These are phyloP conservation scores for Cordyceps farinosa DNA, from an alignment of 2,329 filamentous ascomycete species.

Conservation along the genomic window DNA sequence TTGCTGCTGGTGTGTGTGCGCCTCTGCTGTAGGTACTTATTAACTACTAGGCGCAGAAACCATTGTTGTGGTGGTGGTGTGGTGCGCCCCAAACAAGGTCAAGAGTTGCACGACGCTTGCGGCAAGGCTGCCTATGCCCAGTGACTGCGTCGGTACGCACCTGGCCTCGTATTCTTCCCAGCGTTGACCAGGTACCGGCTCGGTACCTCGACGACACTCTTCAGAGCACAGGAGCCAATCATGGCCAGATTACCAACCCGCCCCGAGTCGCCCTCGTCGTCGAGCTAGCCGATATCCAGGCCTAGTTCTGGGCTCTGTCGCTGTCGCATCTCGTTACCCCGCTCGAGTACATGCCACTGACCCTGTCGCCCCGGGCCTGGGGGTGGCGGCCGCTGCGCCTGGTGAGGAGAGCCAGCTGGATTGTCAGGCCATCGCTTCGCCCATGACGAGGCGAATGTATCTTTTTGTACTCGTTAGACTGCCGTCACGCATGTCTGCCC, in stretches of 20 bases:
- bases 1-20: neutral
- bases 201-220: neutral
- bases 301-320: too few relatives aligned
- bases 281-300: neutral
- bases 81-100: conserved; percentile 2
- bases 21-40: neutral
- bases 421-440: conserved; percentile 2
- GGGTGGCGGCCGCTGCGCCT: neutral
- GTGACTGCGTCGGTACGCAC: conserved; percentile 2
- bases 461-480: conserved; percentile 3
- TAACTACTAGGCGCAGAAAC: neutral
- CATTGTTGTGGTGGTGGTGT: neutral
- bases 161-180: neutral
- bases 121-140: neutral
- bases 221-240: neutral
- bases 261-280: neutral
- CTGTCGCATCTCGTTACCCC: conserved; percentile 8
- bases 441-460: neutral
- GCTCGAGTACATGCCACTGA: conserved; percentile 7
- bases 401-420: neutral
- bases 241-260: neutral
- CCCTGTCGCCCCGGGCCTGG: neutral
- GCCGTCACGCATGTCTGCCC: neutral
- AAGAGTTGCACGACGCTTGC: conserved; percentile 7
- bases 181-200: neutral